Evolutionary conservation across 2,329 filamentous ascomycete genomes (phyloP), one percentile per base, ranked within the genome.

Genomic region (Stemphylium beticola): DNA sequence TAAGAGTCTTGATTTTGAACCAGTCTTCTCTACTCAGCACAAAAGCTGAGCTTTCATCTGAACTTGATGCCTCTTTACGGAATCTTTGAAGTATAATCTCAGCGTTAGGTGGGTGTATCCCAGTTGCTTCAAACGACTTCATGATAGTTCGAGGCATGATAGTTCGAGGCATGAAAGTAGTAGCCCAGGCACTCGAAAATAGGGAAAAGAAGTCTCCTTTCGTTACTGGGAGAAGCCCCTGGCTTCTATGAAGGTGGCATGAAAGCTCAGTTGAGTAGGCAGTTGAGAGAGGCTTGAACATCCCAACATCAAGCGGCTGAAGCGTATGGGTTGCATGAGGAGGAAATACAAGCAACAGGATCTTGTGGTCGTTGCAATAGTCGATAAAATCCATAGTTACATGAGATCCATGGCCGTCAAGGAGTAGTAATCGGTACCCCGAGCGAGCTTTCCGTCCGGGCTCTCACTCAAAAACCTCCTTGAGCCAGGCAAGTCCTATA

Each of bases 401-500:
- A n/a, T n/a, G n/a, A n/a, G n/a, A 32, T 32, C 29, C 29, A 32
- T 39, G 37, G 32, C 43, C 32, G 9, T 46, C 20, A 26, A 46
- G 12, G 11, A 46, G 2, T 3, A 46, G 43, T 20, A 57, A 31
- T n/a, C 49, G 36, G 22, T 49, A 49, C 9, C 20, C 14, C 2
- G n/a, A 11, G 7, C 22, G 4, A 32, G 48, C 48, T n/a, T 51
- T 18, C 5, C 14, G 17, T 37, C 49, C 49, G 3, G 52, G 58
- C 5, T 51, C 24, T 15, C 36, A 15, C 5, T 36, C 20, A 41
- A 62, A 60, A 31, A 62, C 53, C 47, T 60, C 38, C 43, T 57
- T 45, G 15, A 62, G 39, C 59, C 53, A 62, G 10, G 38, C 46
- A 6, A 57, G 26, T 8, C 50, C 50, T 12, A 60, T 49, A 31